Conservation (phyloP, 495 filamentous ascomycete genomes). For the Zalerion maritima region DNA sequence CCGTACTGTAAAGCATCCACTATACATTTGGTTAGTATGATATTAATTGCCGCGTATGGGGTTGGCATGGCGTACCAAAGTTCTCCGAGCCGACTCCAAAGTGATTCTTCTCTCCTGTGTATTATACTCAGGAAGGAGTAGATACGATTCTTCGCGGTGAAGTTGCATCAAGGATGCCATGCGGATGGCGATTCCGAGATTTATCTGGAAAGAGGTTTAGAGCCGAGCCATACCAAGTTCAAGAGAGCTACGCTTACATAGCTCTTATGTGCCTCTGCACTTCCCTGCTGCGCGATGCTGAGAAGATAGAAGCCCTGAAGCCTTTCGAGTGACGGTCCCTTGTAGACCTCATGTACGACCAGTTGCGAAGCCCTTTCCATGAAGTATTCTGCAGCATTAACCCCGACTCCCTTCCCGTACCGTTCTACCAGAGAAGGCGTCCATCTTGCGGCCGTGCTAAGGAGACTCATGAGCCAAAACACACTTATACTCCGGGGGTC, state of each 20-base stretch:
- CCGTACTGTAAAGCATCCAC: conserved; percentile 36
- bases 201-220: conserved; percentile 25
- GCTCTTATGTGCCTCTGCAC: conserved; percentile 30
- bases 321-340: conserved; percentile 31
- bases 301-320: conserved; percentile 38
- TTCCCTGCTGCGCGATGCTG: conserved; percentile 37
- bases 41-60: conserved; percentile 1
- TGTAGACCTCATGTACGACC: conserved; percentile 31
- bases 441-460: conserved; percentile 33
- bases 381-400: conserved; percentile 31
- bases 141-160: conserved; percentile 37
- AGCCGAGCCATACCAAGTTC: not conserved
- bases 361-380: conserved; percentile 30
- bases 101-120: conserved; percentile 24
- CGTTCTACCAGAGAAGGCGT: conserved; percentile 28
- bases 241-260: conserved; percentile 17
- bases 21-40: conserved; percentile 8
- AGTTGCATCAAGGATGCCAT: conserved; percentile 36
- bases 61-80: conserved; percentile 20
- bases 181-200: conserved; percentile 35
- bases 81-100: conserved; percentile 31
- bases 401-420: conserved; percentile 26
- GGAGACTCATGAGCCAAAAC: conserved; percentile 31
- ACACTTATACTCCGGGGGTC: conserved; percentile 26
- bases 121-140: conserved; percentile 14